phyloP scores from a whole-genome alignment of 2,329 filamentous ascomycete species.

The Zalaria sp. region DNA sequence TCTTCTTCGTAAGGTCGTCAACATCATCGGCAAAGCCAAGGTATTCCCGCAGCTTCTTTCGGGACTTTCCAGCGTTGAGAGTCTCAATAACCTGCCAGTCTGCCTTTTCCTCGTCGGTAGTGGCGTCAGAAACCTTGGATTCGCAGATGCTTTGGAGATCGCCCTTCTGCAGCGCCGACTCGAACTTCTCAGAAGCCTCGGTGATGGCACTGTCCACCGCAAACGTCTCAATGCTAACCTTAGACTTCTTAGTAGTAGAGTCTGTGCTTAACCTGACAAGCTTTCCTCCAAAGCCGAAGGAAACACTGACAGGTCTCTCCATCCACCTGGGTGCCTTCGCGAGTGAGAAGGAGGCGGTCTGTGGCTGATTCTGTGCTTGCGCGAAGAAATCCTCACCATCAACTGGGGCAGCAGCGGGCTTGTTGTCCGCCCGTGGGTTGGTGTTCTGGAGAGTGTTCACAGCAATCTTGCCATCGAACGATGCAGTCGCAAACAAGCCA shows the following conservation, averaged over 20 bases:
- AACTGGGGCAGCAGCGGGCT: slow-evolving; percentile 48
- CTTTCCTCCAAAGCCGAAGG: slow-evolving; percentile 93
- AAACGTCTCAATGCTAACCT: slow-evolving; percentile 74
- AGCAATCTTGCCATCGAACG: slow-evolving; percentile 92
- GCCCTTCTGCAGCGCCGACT: slow-evolving; percentile 64
- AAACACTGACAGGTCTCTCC: slow-evolving; percentile 68
- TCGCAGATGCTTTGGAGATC: slow-evolving; percentile 70
- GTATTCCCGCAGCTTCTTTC: slow-evolving; percentile 73
- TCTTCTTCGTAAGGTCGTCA: slow-evolving; percentile 31
- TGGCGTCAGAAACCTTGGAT: slow-evolving; percentile 58
- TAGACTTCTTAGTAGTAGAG: slow-evolving; percentile 49
- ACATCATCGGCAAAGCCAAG: slow-evolving; percentile 63
- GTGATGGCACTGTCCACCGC: slow-evolving; percentile 76
- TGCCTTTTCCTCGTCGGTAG: slow-evolving; percentile 80
- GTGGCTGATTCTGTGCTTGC: slow-evolving; percentile 80
- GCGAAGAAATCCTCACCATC: slow-evolving; percentile 96
- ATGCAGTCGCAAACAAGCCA: slow-evolving; percentile 81
- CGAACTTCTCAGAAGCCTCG: slow-evolving; percentile 74
- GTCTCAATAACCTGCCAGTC: slow-evolving; percentile 95
- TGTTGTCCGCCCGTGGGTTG: slow-evolving; percentile 54
- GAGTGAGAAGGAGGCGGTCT: slow-evolving; percentile 79
- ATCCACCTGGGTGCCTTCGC: slow-evolving; percentile 81
- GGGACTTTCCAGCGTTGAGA: slow-evolving; percentile 70
- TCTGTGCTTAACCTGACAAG: slow-evolving; percentile 65
- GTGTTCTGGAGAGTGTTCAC: slow-evolving; percentile 92